phyloP scores from a whole-genome alignment of 139 green algal species.

The Raphidocelis subcapitata region DNA sequence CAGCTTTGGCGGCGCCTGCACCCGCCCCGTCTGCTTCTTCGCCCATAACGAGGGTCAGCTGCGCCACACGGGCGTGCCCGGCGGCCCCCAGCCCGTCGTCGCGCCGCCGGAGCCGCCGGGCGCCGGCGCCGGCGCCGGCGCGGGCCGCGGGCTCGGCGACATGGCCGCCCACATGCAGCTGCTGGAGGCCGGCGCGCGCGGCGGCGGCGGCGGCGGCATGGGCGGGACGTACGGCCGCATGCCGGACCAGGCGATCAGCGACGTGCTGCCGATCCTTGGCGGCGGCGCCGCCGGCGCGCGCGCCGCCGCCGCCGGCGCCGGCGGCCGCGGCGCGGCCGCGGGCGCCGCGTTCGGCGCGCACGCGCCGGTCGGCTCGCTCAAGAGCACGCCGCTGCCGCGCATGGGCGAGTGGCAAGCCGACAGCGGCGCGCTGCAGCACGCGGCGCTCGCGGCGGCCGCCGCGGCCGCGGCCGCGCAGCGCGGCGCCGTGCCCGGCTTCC shows the following conservation, averaged over 20 bases:
- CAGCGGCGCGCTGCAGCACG: no score
- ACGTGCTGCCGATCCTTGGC: neutral
- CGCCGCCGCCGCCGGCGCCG: neutral
- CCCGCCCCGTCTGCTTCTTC: constrained; percentile 36
- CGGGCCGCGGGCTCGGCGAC: neutral
- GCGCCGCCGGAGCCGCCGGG: constrained; percentile 22
- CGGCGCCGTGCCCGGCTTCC: neutral
- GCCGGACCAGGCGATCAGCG: neutral
- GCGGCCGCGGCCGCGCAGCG: neutral
- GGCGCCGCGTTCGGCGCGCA: no score
- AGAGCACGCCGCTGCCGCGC: no score
- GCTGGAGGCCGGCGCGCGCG: constrained; percentile 18
- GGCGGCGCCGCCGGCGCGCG: neutral
- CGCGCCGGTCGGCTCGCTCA: no score
- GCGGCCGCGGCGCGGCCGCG: no score
- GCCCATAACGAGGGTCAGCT: constrained; percentile 28
- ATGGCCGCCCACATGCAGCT: constrained; percentile 16
- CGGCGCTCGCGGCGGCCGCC: neutral
- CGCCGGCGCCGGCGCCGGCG: neutral
- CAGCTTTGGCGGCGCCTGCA: constrained; percentile 26
- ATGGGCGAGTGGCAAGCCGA: no score
- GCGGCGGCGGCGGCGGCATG: constrained; percentile 9
- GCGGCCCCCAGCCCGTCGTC: constrained; percentile 27
- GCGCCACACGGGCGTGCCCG: constrained; percentile 22
- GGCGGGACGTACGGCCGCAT: neutral